Evolutionary conservation across 202 grass and related monocot species (phyloP), one percentile per base, ranked within the genome.

Genomic region (Panicum virgatum): DNA sequence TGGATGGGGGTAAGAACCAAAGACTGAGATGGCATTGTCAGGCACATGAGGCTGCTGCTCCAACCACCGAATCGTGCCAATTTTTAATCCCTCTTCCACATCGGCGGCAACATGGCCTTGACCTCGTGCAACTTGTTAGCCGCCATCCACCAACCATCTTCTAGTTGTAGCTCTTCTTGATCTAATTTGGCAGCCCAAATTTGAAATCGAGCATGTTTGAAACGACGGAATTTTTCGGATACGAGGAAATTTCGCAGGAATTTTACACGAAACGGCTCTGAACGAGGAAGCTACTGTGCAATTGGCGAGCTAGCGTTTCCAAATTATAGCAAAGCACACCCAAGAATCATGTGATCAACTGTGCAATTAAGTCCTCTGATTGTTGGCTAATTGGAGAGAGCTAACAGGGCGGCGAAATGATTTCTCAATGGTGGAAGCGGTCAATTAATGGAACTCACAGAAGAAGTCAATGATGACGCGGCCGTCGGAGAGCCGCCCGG

Each of bases 401-500:
- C 7, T n/a, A 65, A 74, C 9, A 1, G 13, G 11, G 9, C 12
- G 50, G 72, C 19, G 61, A 26, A n/a, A 48, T 72, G 72, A 57
- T 67, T 44, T 19, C 32, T 34, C 50, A 54, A 52, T 0, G 5
- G 7, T 2, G 2, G 6, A 0, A 19, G 52, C 59, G 12, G n/a
- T 25, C n/a, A 9, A 36, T 63, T 54, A 45, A 58, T 65, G 12
- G 34, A 63, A 90, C 91, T 86, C 76, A 91, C 92, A 91, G 80
- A 94, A 58, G 80, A 91, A 94, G 75, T 91, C 92, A 66, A 94
- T 82, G 76, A 91, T 80, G 68, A 94, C 88, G 72, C 92, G 86
- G 68, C 92, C 92, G 80, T 94, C 92, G 83, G 83, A 87, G 83
- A 89, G 88, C 25, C 92, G 83, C 0, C 88, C 88, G 34, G 86